Evolutionary conservation across 2,329 filamentous ascomycete genomes (phyloP), one percentile per base, ranked within the genome.

Genomic region (Fusarium sp.): DNA sequence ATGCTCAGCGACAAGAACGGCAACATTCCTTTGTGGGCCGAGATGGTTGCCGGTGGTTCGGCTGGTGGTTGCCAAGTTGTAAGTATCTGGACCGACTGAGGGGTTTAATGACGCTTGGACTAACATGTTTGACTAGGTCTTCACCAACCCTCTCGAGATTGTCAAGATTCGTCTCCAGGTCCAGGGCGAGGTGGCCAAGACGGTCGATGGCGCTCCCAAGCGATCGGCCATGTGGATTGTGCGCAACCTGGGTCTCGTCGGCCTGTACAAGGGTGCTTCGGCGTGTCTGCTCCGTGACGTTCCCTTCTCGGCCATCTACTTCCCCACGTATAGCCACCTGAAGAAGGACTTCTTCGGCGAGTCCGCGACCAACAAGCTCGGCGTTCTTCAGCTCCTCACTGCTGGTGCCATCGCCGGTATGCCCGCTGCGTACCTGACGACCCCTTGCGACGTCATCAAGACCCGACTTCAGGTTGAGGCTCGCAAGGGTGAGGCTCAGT

Each of bases 151-250:
- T 28, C 90, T 99, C 16, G 96, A 99, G 82, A 99, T 99, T 78
- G 96, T 99, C 85, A 99, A 99, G 87, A 99, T 99, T 79, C 93
- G 96, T 72, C 90, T 99, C 56, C 96, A 99, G 82, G 93, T 99
- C 27, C 96, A 99, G 84, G 96, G 96, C 64, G 96, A 99, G 82
- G 91, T 98, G 43, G 92, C 94, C 71, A 98, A 98, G 85, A 92
- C 87, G 50, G 90, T 94, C 28, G 92, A 96, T 70, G 92, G 91
- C 62, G 89, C 92, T 15, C 94, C 93, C 55, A 95, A 92, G 82
- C 92, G 96, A 73, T 97, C 95, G 11, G 96, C 96, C 62, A 93
- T 98, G 86, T 99, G 96, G 96, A 98, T 99, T 74, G 92, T 98
- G 66, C 91, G 91, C 79, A 98, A 99, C 82, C 86, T 99, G 68